Base-by-base conservation (phyloP, 371 early-diverging fungal genomes). In the Mucor irregularis region DNA sequence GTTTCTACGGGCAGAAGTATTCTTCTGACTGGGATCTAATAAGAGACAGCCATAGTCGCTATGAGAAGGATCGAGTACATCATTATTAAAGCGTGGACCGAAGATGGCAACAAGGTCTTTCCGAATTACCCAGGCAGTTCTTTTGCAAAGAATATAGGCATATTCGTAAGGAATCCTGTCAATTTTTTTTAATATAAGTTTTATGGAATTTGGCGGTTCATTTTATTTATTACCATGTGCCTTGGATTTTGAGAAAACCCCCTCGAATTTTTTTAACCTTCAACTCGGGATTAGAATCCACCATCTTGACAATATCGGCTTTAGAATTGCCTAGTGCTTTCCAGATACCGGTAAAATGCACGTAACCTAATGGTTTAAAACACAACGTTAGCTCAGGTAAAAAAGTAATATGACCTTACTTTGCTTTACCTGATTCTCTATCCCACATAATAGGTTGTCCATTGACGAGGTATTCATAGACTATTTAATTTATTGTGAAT, bases 391-490 rank as follows among this genome's bases (percentile, higher is more conserved):
- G 83, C 79, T 51, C n/a, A n/a, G n/a, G n/a, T n/a, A n/a, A n/a
- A n/a, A n/a, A n/a, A n/a, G n/a, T n/a, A n/a, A n/a, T n/a, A n/a
- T n/a, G n/a, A n/a, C n/a, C n/a, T n/a, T n/a, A n/a, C n/a, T n/a
- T n/a, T n/a, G n/a, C n/a, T n/a, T 57, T 68, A 69, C 85, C 81
- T 31, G 78, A 76, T 51, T 88, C 85, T 56, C 85, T 78, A 63
- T 88, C 89, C 89, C 89, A 88, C 84, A 88, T 85, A 24, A 88
- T 83, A n/a, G 84, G 80, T 30, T 83, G 81, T 6, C 75, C 74
- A 49, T 82, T 80, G 40, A 83, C 69, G 21, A 66, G 69, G 58
- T 84, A 88, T 64, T 88, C 88, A 57, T 80, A 88, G 0, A 88
- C 86, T 81, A 58, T 16, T 3, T 8, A 24, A 25, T 1, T 13